These are phyloP conservation scores for Pyrrhoderma lamaoense DNA, from an alignment of 1,284 basidiomycete species.

Conservation along the genomic window DNA sequence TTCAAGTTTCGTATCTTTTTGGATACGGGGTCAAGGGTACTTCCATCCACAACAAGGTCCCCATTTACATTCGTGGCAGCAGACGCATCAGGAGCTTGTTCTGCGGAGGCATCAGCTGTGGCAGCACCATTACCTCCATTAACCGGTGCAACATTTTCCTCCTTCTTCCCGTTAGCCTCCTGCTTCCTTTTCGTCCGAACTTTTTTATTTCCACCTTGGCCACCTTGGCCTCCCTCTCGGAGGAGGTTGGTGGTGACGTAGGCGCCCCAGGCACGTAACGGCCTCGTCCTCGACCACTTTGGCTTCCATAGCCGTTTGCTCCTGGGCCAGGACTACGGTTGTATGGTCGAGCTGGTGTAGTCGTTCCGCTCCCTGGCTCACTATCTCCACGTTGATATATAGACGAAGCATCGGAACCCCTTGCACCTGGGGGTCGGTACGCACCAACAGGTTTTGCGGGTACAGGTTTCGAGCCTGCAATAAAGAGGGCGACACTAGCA, in stretches of 20 bases:
- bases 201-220: constrained; percentile 34
- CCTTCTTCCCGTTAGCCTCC: constrained; percentile 39
- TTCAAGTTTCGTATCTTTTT: constrained; percentile 92
- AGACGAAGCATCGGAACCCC: constrained; percentile 77
- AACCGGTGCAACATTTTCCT: constrained; percentile 29
- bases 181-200: constrained; percentile 47
- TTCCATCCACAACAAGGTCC: constrained; percentile 36
- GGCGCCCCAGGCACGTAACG: constrained; percentile 67
- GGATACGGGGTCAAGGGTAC: constrained; percentile 64
- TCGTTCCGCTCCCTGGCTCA: constrained; percentile 41
- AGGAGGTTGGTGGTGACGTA: constrained; percentile 38
- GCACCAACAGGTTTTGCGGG: constrained; percentile 67
- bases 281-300: constrained; percentile 25
- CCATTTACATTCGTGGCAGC: too few relatives aligned
- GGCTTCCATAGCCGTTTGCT: constrained; percentile 26
- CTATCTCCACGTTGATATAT: constrained; percentile 74
- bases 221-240: constrained; percentile 19
- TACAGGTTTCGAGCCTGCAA: constrained; percentile 34
- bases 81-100: constrained; percentile 47
- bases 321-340: constrained; percentile 50
- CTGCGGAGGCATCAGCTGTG: too few relatives aligned
- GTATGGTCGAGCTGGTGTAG: constrained; percentile 54
- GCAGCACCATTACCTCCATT: constrained; percentile 21
- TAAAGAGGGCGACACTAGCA: constrained; percentile 42
- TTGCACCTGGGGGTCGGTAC: constrained; percentile 88